Evolutionary conservation across 257 asterid genomes (phyloP).

Genomic region (Knoxia roxburghii): DNA sequence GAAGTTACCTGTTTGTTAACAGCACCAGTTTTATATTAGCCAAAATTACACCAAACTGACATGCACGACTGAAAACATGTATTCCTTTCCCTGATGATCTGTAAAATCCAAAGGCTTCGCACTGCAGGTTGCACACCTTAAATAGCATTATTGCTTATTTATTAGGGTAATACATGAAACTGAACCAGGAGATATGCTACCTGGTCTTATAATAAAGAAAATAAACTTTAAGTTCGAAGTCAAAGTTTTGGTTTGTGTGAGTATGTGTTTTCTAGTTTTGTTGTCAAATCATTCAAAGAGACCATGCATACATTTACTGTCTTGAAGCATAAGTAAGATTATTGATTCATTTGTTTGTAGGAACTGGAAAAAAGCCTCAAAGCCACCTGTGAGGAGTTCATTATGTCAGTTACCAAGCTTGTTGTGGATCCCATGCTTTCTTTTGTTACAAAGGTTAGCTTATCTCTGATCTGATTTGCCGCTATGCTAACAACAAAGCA

Average conservation of each 20-base stretch:
- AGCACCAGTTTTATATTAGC: too few species aligned
- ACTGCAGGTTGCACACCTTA: neutral
- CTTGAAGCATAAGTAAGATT: slow-evolving; percentile 15
- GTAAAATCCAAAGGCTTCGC: neutral
- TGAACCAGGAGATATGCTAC: neutral
- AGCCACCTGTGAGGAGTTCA: slow-evolving; percentile 93
- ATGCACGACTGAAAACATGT: too few species aligned
- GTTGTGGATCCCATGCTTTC: slow-evolving; percentile 97
- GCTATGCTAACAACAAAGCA: neutral
- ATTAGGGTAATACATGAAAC: neutral
- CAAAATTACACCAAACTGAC: too few species aligned
- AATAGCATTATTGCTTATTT: too few species aligned
- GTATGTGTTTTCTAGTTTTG: neutral
- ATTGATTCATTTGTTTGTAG: slow-evolving; percentile 39
- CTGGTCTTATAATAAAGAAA: neutral
- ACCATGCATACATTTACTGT: neutral
- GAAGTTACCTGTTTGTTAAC: neutral
- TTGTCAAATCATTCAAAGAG: neutral
- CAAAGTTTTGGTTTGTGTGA: neutral
- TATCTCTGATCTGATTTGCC: neutral
- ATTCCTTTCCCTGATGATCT: neutral
- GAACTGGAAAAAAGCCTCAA: slow-evolving; percentile 97
- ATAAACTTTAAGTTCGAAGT: neutral
- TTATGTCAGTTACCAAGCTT: slow-evolving; percentile 92
- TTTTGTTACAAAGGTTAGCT: slow-evolving; percentile 81